Percentiles rank a stretch among this genome's conserved stretches.
Conservation (phyloP, 345 rosid species). For the Lepidium africanum region DNA sequence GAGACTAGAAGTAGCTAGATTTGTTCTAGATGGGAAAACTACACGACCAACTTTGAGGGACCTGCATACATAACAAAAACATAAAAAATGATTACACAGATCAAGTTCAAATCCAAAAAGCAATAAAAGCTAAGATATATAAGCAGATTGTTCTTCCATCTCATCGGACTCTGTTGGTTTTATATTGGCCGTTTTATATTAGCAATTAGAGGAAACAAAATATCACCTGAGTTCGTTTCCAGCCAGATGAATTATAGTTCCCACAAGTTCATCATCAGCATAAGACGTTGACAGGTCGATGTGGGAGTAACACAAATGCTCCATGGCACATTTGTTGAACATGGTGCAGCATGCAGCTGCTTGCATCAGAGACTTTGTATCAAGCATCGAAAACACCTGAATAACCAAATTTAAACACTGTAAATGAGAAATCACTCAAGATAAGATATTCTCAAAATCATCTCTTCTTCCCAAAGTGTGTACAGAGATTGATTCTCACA, state of each 20-base stretch:
- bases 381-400: constrained; percentile 76
- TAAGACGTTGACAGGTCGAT: constrained; percentile 52
- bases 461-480: no score
- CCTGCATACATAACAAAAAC: no score
- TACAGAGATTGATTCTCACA: not conserved
- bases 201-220: not conserved
- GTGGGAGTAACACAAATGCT: constrained; percentile 55
- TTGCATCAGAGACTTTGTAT: constrained; percentile 61
- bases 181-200: not conserved
- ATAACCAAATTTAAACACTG: not conserved
- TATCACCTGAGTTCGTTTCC: constrained; percentile 63
- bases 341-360: constrained; percentile 67
- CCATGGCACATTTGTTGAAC: constrained; percentile 72
- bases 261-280: constrained; percentile 56
- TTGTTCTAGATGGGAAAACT: no score
- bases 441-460: not conserved
- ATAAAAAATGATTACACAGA: not conserved
- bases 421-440: not conserved
- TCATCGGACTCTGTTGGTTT: not conserved
- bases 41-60: no score
- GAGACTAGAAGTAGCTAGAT: constrained; percentile 34
- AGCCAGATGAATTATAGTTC: constrained; percentile 60
- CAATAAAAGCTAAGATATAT: constrained; percentile 30
- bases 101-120: not conserved
- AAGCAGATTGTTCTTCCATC: not conserved